These are phyloP conservation scores for Coemansia javaensis DNA, from an alignment of 192 early-diverging fungal genomes.

Conservation along the genomic window DNA sequence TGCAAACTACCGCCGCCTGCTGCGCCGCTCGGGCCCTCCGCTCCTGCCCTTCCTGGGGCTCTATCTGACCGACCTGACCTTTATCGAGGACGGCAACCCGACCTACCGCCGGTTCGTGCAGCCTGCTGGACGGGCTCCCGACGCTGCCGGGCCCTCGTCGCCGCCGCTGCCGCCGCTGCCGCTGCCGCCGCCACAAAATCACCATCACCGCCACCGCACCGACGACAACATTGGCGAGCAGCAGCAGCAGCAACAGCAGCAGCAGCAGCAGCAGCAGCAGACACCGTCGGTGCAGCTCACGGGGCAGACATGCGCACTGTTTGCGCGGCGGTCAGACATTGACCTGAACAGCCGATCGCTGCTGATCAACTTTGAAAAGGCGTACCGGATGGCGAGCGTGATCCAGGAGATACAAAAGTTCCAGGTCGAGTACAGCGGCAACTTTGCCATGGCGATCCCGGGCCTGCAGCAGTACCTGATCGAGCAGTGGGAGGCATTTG, in stretches of 20 bases:
- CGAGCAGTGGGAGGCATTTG: slow-evolving; percentile 40
- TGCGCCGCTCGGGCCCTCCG: slow-evolving; percentile 55
- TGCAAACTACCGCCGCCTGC: slow-evolving; percentile 50
- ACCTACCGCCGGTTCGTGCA: slow-evolving; percentile 50
- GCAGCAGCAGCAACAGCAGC: too few species aligned
- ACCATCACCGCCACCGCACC: too few species aligned
- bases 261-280: not conserved
- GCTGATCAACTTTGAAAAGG: slow-evolving; percentile 85
- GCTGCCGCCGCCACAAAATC: too few species aligned
- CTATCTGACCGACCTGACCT: slow-evolving; percentile 77
- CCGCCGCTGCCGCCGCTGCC: too few species aligned
- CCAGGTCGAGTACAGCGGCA: slow-evolving; percentile 65
- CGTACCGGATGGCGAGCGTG: slow-evolving; percentile 55
- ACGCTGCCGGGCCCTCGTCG: too few species aligned
- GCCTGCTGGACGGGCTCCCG: slow-evolving; percentile 5
- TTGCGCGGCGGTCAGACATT: slow-evolving; percentile 19
- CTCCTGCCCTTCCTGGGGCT: slow-evolving; percentile 76
- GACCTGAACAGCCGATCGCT: slow-evolving; percentile 32
- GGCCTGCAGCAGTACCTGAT: slow-evolving; percentile 48
- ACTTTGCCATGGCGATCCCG: slow-evolving; percentile 48
- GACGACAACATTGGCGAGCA: too few species aligned
- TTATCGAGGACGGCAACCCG: slow-evolving; percentile 79
- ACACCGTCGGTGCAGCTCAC: slow-evolving; percentile 22
- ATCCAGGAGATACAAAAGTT: slow-evolving; percentile 73
- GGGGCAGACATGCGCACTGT: slow-evolving; percentile 42